phyloP scores from a whole-genome alignment of 345 rosid genomes.

The Hypericum perforatum region DNA sequence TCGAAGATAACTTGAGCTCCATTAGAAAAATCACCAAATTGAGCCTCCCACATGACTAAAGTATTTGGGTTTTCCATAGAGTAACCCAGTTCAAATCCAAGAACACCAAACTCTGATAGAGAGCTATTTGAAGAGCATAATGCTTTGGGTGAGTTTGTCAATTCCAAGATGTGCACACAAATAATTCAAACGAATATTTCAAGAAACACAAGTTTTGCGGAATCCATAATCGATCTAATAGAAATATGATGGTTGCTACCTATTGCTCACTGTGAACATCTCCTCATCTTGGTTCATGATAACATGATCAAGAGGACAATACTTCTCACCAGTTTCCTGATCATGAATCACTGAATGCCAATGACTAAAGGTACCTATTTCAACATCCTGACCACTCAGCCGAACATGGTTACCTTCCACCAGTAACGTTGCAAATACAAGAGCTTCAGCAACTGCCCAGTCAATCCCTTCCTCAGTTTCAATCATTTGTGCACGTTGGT shows the following conservation, averaged over 20 bases:
- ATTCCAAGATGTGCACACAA: background rate
- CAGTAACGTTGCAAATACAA: background rate
- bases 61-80: background rate
- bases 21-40: background rate
- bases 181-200: background rate
- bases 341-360: background rate
- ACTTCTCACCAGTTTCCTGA: background rate
- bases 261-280: conserved; percentile 44
- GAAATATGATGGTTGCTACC: conserved; percentile 35
- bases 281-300: background rate
- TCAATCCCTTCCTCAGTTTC: background rate
- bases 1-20: background rate
- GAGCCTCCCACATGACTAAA: background rate
- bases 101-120: background rate
- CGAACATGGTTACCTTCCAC: background rate
- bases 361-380: conserved; percentile 7
- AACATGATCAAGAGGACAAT: background rate
- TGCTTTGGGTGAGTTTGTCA: background rate
- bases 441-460: background rate
- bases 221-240: background rate
- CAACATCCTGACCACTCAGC: background rate
- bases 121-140: background rate
- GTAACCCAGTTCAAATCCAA: background rate
- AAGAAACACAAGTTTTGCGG: background rate
- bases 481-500: background rate